Evolutionary conservation across 495 filamentous ascomycete species (phyloP).

Genomic region (Penicillium verhagenii): DNA sequence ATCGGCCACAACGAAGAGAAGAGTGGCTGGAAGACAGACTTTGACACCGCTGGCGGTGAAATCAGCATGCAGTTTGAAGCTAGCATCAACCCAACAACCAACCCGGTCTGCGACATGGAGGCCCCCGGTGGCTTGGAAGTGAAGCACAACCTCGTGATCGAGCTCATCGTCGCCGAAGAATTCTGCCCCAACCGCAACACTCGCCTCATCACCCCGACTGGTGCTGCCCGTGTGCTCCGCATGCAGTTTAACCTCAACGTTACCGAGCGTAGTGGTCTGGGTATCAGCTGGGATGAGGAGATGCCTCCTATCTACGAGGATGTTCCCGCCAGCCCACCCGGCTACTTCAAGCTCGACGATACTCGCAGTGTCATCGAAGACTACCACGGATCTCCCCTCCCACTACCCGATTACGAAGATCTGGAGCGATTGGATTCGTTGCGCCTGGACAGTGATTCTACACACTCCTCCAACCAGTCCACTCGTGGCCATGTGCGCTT

Average conservation of each 20-base stretch:
- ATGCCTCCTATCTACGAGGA: conserved; percentile 93
- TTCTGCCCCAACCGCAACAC: conserved; percentile 71
- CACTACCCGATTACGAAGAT: conserved; percentile 43
- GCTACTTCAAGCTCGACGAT: conserved; percentile 57
- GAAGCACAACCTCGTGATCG: conserved; percentile 81
- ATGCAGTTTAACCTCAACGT: conserved; percentile 85
- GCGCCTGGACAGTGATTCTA: conserved; percentile 39
- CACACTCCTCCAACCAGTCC: conserved; percentile 31
- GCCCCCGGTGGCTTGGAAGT: conserved; percentile 74
- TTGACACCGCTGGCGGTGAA: conserved; percentile 62
- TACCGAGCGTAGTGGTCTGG: conserved; percentile 82
- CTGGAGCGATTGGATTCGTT: conserved; percentile 46
- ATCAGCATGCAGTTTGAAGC: conserved; percentile 85
- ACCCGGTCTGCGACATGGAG: conserved; percentile 77
- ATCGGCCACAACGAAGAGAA: conserved; percentile 76
- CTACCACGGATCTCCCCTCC: conserved; percentile 43
- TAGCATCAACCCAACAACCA: conserved; percentile 56
- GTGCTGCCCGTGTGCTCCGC: conserved; percentile 83
- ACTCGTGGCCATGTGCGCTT: conserved; percentile 21
- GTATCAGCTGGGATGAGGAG: conserved; percentile 97
- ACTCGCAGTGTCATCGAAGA: conserved; percentile 41
- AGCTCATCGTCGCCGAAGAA: conserved; percentile 94
- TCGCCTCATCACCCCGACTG: conserved; percentile 76
- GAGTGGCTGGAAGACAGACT: conserved; percentile 96
- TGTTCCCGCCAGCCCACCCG: conserved; percentile 83